Percentiles rank a stretch among this genome's conserved stretches.
Conservation (phyloP, 1,284 basidiomycete genomes). For the Puccinia hordei region DNA sequence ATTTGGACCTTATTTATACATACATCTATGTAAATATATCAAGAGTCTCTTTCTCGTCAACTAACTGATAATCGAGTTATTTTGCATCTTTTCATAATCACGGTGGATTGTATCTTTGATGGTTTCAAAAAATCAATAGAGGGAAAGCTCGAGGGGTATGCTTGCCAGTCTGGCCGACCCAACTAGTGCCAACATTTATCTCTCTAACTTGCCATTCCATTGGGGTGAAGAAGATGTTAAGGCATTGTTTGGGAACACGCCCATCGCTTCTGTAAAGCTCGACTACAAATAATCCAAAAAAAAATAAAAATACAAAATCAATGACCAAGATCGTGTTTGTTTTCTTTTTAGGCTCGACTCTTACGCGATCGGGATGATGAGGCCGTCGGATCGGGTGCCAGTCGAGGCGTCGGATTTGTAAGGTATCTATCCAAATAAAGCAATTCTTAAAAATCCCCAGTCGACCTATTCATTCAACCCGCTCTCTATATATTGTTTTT, state of each 20-base stretch:
- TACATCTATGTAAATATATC: too few relatives aligned
- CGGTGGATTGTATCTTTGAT: too few relatives aligned
- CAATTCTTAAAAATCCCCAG: too few relatives aligned
- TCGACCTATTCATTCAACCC: too few relatives aligned
- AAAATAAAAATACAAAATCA: too few relatives aligned
- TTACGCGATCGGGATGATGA: constrained; percentile 35
- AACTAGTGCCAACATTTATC: constrained; percentile 39
- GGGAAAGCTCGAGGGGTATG: constrained; percentile 44
- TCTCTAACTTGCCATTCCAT: constrained; percentile 39
- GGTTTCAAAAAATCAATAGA: too few relatives aligned
- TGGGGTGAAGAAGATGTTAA: constrained; percentile 34
- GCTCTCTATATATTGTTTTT: neutral
- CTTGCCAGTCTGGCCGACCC: constrained; percentile 39
- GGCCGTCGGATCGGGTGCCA: constrained; percentile 24
- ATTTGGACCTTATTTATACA: too few relatives aligned
- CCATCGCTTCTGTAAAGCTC: constrained; percentile 39
- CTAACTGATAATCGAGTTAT: too few relatives aligned
- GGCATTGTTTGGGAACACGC: constrained; percentile 32
- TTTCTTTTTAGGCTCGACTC: constrained; percentile 17
- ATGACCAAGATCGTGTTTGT: too few relatives aligned
- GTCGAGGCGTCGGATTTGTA: constrained; percentile 40
- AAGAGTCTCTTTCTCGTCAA: too few relatives aligned
- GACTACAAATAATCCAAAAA: too few relatives aligned
- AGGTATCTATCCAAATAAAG: constrained; percentile 12
- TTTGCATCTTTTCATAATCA: too few relatives aligned